A percentile compares a stretch with the other conserved stretches of the same genome.
Conservation (phyloP, 2,329 filamentous ascomycete species). For the Aspergillus arachidicola region DNA sequence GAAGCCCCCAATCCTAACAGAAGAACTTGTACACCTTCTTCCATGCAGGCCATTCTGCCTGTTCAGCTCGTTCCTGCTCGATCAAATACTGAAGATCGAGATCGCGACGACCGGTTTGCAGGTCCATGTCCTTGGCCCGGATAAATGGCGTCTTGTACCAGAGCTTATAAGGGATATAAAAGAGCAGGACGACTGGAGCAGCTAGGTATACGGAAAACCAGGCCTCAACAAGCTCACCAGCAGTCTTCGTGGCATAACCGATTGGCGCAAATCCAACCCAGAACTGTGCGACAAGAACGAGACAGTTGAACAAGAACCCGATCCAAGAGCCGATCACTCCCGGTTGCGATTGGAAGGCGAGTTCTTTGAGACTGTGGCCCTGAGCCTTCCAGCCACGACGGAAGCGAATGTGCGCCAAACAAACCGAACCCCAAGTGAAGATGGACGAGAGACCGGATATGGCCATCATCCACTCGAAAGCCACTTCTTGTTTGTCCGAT, state of each 20-base stretch:
- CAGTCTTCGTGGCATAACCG: slow-evolving; percentile 52
- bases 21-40: slow-evolving; percentile 75
- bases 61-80: slow-evolving; percentile 77
- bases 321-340: slow-evolving; percentile 80
- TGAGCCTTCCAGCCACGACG: slow-evolving; percentile 73
- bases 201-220: slow-evolving; percentile 71
- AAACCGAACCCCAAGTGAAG: slow-evolving; percentile 82
- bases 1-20: slow-evolving; percentile 55
- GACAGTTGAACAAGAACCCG: slow-evolving; percentile 72
- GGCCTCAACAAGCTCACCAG: slow-evolving; percentile 55
- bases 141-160: slow-evolving; percentile 71
- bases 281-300: slow-evolving; percentile 82
- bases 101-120: slow-evolving; percentile 82
- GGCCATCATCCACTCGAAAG: slow-evolving; percentile 79
- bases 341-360: slow-evolving; percentile 79
- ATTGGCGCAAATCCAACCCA: slow-evolving; percentile 84
- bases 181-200: slow-evolving; percentile 56
- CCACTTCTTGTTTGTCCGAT: slow-evolving; percentile 58
- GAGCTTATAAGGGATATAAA: slow-evolving; percentile 76
- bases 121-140: slow-evolving; percentile 74
- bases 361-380: slow-evolving; percentile 71
- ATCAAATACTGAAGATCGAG: slow-evolving; percentile 78
- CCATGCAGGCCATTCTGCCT: slow-evolving; percentile 71
- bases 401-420: slow-evolving; percentile 90
- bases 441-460: slow-evolving; percentile 73